Base-by-base conservation (phyloP, 1,284 basidiomycete species). In the Austropuccinia psidii region DNA sequence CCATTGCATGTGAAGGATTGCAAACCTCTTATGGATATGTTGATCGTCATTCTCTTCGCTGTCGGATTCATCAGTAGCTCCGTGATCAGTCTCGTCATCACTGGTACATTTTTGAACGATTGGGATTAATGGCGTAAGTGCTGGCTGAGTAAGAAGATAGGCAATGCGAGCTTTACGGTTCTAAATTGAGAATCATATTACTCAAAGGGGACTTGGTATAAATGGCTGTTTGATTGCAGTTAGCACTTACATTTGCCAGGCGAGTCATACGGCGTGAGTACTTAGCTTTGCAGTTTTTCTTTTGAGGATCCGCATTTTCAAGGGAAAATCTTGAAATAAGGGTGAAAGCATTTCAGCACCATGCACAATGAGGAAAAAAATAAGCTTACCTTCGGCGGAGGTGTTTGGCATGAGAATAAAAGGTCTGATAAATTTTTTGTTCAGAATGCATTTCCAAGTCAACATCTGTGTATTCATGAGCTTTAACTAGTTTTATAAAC, bases 401-500 rank as follows among this genome's bases (percentile, higher is more conserved):
- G 3, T 54, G 50, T 37, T 55, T 67, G 24, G 65, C 50, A 31
- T 55, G 33, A 55, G 29, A 41, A 2, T 29, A 55, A 9, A 67
- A 54, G 17, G 47, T 24, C 24, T 67, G 35, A 41, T 11, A 52
- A 17, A 67, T 55, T 29, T 19, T 67, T 11, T 4, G 21, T 39
- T 35, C 15, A 17, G 64, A 13, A 24, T 13, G 41, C 0, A 5
- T 66, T 37, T 35, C 65, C 3, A 67, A 52, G 45, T 67, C 37
- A 17, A 72, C 61, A 15, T 72, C 47, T 3, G 31, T 15, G 33
- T 72, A 72, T 19, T 72, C 45, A 6, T 37, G 27, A 11, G 57
- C 57, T 41, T 41, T n/a, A 27, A 72, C 57, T 4, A 72, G 33
- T n/a, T 50, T 47, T 19, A 72, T 61, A 21, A 72, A 72, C 9